Conservation (phyloP, 306 rosid genomes). For the Abrus pulchellus region DNA sequence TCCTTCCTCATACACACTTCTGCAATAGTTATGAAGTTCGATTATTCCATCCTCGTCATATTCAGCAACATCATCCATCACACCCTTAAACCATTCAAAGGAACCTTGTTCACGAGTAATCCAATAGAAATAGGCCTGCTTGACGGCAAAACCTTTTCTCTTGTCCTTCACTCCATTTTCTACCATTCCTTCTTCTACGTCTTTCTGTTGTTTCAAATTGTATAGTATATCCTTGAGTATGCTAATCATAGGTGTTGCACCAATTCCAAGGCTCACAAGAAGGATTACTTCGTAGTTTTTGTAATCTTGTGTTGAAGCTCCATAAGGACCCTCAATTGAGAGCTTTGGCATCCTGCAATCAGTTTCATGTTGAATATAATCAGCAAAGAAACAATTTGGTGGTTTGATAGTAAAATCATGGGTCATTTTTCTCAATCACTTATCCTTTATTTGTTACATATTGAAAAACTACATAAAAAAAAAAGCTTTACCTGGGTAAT, state of each 20-base stretch:
- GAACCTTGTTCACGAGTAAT: slow-evolving; percentile 94
- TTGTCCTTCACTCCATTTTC: slow-evolving; percentile 52
- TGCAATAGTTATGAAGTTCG: slow-evolving; percentile 87
- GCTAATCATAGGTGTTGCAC: slow-evolving; percentile 89
- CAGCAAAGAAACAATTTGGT: neutral
- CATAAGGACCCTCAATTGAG: slow-evolving; percentile 83
- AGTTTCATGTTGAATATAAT: neutral
- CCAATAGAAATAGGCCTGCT: slow-evolving; percentile 91
- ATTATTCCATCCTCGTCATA: slow-evolving; percentile 68
- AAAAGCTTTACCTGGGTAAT: slow-evolving; percentile 7
- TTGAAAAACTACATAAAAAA: too few species aligned
- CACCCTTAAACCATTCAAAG: slow-evolving; percentile 90
- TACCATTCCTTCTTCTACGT: slow-evolving; percentile 57
- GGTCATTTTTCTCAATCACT: neutral
- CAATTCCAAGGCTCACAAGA: slow-evolving; percentile 87
- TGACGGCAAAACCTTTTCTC: slow-evolving; percentile 73
- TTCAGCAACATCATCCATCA: slow-evolving; percentile 87
- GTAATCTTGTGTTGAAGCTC: slow-evolving; percentile 97
- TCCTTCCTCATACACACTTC: slow-evolving; percentile 92
- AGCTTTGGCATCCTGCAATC: slow-evolving; percentile 80
- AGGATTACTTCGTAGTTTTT: slow-evolving; percentile 84
- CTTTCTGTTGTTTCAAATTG: slow-evolving; percentile 76
- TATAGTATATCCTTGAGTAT: slow-evolving; percentile 83
- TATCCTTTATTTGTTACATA: neutral
- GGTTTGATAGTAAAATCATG: neutral